phyloP scores from a whole-genome alignment of 2,329 filamentous ascomycete genomes.

The Botrytis paeoniae region DNA sequence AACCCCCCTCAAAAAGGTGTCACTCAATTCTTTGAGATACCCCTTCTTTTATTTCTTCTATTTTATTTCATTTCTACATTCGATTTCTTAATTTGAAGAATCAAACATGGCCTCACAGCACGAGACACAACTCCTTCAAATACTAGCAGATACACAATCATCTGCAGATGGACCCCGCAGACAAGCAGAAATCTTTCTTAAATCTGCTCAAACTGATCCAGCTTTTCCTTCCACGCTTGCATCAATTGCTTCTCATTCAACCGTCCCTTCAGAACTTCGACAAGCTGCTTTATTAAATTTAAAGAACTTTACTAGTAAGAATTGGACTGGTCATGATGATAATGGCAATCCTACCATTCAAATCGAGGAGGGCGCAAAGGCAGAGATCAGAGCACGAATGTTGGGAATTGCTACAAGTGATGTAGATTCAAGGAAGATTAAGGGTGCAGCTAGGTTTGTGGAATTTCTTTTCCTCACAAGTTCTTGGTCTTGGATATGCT shows the following conservation, averaged over 20 bases:
- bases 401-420: slow-evolving; percentile 73
- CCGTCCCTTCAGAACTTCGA: slow-evolving; percentile 70
- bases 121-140: slow-evolving; percentile 88
- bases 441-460: slow-evolving; percentile 77
- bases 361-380: slow-evolving; percentile 71
- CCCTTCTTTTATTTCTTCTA: background rate
- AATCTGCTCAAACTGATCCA: slow-evolving; percentile 50
- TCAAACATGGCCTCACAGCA: slow-evolving; percentile 49
- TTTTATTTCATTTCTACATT: background rate
- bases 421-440: slow-evolving; percentile 77
- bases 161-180: slow-evolving; percentile 73
- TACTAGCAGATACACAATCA: slow-evolving; percentile 84
- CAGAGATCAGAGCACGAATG: slow-evolving; percentile 67
- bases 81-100: background rate
- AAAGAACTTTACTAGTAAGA: slow-evolving; percentile 77
- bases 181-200: slow-evolving; percentile 65
- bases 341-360: slow-evolving; percentile 53
- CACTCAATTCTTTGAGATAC: background rate
- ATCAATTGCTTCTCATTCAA: slow-evolving; percentile 74
- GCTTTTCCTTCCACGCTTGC: slow-evolving; percentile 77
- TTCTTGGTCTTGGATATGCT: background rate
- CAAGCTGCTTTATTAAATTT: slow-evolving; percentile 79
- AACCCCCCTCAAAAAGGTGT: background rate
- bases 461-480: background rate
- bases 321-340: slow-evolving; percentile 77